These are phyloP conservation scores for Aureobasidium lini DNA, from an alignment of 2,329 filamentous ascomycete genomes.

Conservation along the genomic window DNA sequence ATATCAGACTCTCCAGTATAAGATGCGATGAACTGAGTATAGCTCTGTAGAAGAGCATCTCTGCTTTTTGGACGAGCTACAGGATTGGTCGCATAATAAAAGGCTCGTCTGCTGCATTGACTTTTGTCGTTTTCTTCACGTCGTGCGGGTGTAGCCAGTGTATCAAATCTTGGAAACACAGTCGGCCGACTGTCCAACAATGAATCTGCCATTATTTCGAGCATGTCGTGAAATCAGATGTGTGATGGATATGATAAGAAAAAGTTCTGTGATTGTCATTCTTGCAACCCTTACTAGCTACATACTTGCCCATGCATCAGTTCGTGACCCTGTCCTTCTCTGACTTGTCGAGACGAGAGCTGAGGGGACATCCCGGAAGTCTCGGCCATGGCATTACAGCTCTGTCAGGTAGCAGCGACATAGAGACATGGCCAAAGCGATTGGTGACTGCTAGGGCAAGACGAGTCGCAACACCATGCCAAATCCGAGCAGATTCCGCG, in stretches of 20 bases:
- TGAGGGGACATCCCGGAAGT: not conserved
- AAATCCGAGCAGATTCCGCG: not conserved
- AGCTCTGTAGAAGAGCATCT: not conserved
- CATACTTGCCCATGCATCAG: not conserved
- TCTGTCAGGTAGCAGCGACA: not conserved
- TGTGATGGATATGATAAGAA: not conserved
- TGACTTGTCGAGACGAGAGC: not conserved
- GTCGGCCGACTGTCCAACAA: not conserved
- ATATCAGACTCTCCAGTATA: not conserved
- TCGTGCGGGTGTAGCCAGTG: not conserved
- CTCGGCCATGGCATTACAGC: not conserved
- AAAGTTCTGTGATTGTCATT: not conserved
- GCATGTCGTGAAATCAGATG: not conserved
- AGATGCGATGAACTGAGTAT: not conserved
- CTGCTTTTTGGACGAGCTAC: not conserved
- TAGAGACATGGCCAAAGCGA: not conserved
- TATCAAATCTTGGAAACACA: not conserved
- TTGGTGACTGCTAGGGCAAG: not conserved
- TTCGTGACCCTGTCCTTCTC: not conserved
- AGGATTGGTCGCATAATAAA: not conserved
- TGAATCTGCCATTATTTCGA: not conserved
- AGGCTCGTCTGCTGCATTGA: not conserved
- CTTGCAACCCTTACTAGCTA: not conserved
- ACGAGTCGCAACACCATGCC: not conserved
- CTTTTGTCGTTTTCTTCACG: no score